Evolutionary conservation across 805 yeast genomes (phyloP).

Genomic region (Alloascoidea africana): DNA sequence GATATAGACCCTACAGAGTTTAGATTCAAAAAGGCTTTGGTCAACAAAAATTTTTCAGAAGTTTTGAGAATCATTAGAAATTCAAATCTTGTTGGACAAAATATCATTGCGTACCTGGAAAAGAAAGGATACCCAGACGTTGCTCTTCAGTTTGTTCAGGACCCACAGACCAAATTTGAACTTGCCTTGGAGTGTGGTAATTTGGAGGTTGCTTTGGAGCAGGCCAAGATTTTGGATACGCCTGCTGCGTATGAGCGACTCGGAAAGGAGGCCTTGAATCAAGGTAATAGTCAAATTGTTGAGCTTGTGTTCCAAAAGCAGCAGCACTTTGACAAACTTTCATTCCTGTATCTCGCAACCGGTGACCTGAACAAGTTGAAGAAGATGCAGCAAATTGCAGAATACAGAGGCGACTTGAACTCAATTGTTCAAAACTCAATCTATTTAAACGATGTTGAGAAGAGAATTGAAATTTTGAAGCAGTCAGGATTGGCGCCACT

Average conservation of each 20-base stretch:
- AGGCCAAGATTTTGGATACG: slow-evolving; percentile 66
- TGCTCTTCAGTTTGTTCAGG: slow-evolving; percentile 93
- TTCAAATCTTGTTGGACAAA: slow-evolving; percentile 92
- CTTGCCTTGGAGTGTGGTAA: slow-evolving; percentile 91
- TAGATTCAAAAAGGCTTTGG: slow-evolving; percentile 86
- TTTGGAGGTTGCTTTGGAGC: slow-evolving; percentile 70
- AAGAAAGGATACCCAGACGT: slow-evolving; percentile 94
- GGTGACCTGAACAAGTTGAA: slow-evolving; percentile 66
- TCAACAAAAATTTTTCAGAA: slow-evolving; percentile 81
- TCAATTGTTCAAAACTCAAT: slow-evolving; percentile 74
- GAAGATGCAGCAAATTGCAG: slow-evolving; percentile 84
- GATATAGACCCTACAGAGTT: slow-evolving; percentile 92
- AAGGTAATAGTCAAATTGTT: slow-evolving; percentile 76
- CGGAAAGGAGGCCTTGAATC: slow-evolving; percentile 74
- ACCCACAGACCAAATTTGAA: slow-evolving; percentile 91
- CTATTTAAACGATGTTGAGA: slow-evolving; percentile 58
- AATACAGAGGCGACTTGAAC: slow-evolving; percentile 66
- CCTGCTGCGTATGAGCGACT: slow-evolving; percentile 64
- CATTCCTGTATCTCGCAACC: slow-evolving; percentile 73
- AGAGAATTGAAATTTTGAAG: slow-evolving; percentile 58
- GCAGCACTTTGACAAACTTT: slow-evolving; percentile 73
- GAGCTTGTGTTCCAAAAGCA: slow-evolving; percentile 84
- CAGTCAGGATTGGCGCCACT: slow-evolving; percentile 73
- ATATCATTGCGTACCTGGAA: slow-evolving; percentile 87
- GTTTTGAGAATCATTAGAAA: slow-evolving; percentile 77